Conservation (phyloP, 2,329 filamentous ascomycete species). For the Hortaea werneckii region DNA sequence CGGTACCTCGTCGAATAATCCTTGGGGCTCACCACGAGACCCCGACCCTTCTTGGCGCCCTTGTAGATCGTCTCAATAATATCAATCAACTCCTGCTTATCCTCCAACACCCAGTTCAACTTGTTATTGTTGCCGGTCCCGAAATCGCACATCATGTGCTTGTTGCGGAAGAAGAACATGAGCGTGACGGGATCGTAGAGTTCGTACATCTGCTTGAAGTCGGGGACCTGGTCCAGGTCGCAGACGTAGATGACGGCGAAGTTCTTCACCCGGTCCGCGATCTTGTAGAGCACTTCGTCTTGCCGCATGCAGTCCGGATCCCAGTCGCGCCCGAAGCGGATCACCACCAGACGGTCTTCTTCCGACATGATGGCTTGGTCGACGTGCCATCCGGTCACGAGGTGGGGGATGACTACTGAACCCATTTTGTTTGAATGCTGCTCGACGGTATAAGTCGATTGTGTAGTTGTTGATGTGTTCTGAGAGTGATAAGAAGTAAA, state of each 20-base stretch:
- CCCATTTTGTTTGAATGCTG: slow-evolving; percentile 44
- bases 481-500: neutral
- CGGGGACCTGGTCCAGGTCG: slow-evolving; percentile 81
- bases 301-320: slow-evolving; percentile 73
- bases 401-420: slow-evolving; percentile 84
- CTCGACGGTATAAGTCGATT: neutral
- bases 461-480: neutral
- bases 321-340: slow-evolving; percentile 82
- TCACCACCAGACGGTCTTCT: slow-evolving; percentile 85
- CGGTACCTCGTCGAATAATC: slow-evolving; percentile 64
- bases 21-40: slow-evolving; percentile 94
- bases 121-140: slow-evolving; percentile 99
- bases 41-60: slow-evolving; percentile 94
- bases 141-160: slow-evolving; percentile 98
- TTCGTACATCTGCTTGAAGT: slow-evolving; percentile 93
- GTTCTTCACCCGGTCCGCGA: slow-evolving; percentile 88
- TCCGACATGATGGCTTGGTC: slow-evolving; percentile 89
- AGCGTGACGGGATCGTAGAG: slow-evolving; percentile 76
- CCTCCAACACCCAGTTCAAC: slow-evolving; percentile 89
- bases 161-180: slow-evolving; percentile 98
- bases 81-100: slow-evolving; percentile 97
- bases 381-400: slow-evolving; percentile 91
- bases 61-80: slow-evolving; percentile 97
- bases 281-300: slow-evolving; percentile 90
- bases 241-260: slow-evolving; percentile 89